Evolutionary conservation across 2,329 filamentous ascomycete species (phyloP).

Genomic region (Exophiala sideris): DNA sequence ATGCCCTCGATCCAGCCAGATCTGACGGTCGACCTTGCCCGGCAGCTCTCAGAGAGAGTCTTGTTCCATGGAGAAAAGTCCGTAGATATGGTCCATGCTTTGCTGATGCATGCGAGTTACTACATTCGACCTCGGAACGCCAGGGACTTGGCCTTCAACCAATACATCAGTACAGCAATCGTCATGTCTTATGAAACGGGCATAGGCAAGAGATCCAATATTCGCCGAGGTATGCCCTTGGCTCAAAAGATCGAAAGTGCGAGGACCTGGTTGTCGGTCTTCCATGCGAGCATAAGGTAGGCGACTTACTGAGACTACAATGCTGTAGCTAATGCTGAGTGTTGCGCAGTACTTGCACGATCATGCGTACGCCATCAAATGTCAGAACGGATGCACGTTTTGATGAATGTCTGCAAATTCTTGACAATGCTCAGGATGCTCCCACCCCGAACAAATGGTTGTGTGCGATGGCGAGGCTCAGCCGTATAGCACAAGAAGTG

Average conservation of each 20-base stretch:
- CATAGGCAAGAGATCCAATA: constrained; percentile 57
- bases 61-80: constrained; percentile 75
- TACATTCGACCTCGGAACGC: constrained; percentile 78
- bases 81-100: constrained; percentile 76
- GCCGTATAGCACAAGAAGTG: constrained; percentile 65
- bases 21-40: constrained; percentile 67
- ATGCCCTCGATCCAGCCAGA: constrained; percentile 55
- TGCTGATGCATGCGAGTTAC: constrained; percentile 72
- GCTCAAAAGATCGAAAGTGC: constrained; percentile 55
- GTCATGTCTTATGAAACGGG: constrained; percentile 81
- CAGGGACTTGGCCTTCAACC: constrained; percentile 85
- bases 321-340: constrained; percentile 43
- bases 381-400: constrained; percentile 61
- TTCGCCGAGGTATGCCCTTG: constrained; percentile 35
- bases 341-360: constrained; percentile 53
- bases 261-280: constrained; percentile 59
- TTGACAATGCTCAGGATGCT: constrained; percentile 55
- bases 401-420: constrained; percentile 57
- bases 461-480: constrained; percentile 55
- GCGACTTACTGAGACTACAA: constrained; percentile 37
- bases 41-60: constrained; percentile 68
- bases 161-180: constrained; percentile 74
- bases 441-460: constrained; percentile 53
- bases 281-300: constrained; percentile 52
- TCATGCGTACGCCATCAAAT: constrained; percentile 55